These are phyloP conservation scores for Chrysosporium keratinophilum DNA, from an alignment of 2,329 filamentous ascomycete genomes.

Conservation along the genomic window DNA sequence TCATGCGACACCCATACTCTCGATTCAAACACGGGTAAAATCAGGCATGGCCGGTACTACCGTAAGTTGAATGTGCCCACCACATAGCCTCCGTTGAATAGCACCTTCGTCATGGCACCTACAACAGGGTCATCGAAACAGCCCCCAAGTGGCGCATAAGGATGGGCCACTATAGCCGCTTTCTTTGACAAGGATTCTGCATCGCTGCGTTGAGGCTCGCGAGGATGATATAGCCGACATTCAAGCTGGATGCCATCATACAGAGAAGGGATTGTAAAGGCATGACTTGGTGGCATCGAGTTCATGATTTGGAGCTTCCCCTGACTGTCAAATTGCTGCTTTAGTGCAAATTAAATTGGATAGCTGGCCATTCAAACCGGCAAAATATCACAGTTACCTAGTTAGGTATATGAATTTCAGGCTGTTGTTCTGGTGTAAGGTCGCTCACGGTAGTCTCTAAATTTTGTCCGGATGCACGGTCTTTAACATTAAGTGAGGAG, in stretches of 20 bases:
- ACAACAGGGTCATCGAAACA: slow-evolving; percentile 75
- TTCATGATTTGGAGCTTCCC: not conserved
- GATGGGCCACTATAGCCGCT: slow-evolving; percentile 69
- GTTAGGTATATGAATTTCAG: too few relatives aligned
- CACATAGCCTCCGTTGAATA: slow-evolving; percentile 61
- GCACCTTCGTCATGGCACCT: slow-evolving; percentile 50
- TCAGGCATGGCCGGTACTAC: slow-evolving; percentile 40
- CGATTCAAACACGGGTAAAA: not conserved
- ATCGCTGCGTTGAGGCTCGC: slow-evolving; percentile 18
- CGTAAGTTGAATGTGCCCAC: slow-evolving; percentile 89
- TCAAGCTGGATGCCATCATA: slow-evolving; percentile 66
- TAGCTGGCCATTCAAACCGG: too few relatives aligned
- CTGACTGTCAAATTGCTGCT: too few relatives aligned
- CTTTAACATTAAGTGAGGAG: too few relatives aligned
- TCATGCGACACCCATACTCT: slow-evolving; percentile 11
- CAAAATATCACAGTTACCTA: too few relatives aligned
- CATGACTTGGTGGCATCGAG: slow-evolving; percentile 26
- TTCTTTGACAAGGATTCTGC: slow-evolving; percentile 17
- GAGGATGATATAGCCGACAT: slow-evolving; percentile 72
- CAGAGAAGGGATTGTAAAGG: slow-evolving; percentile 73
- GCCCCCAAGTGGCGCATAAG: slow-evolving; percentile 80
- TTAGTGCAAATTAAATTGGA: too few relatives aligned
- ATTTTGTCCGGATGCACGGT: too few relatives aligned
- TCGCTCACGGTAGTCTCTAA: too few relatives aligned
- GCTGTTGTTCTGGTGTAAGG: too few relatives aligned